Evolutionary conservation across 257 asterid genomes (phyloP), one percentile per base, ranked within the genome.

Genomic region (Primulina huaijiensis): DNA sequence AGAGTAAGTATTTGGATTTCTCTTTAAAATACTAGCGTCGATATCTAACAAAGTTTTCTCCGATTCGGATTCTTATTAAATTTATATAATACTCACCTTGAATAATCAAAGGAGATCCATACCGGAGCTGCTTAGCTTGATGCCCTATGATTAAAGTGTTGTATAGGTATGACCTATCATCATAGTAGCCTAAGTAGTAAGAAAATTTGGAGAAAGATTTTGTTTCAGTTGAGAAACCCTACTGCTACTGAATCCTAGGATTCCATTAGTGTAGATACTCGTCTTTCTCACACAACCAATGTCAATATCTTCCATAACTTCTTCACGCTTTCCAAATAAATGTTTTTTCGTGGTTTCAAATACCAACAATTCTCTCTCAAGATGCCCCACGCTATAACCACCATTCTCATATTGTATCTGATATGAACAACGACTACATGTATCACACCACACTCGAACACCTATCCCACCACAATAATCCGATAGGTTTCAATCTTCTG

Each of bases 41-140:
- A 62, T 1, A 1, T 7, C 20, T n/a, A 71, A 0, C 0, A 17
- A 8, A 4, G 2, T 31, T 9, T 31, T 1, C 8, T n/a, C 63
- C 69, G 21, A 71, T 25, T 19, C 0, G 31, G 12, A 71, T 62
- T 11, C 53, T 35, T 31, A 43, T 35, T 17, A 71, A 12, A 29
- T n/a, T 71, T 71, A 71, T 16, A 33, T 30, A 71, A 33, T 71
- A 71, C 16, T 50, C 20, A 2, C n/a, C 64, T 5, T 62, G 63
- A n/a, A 43, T 23, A 8, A 62, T 21, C 69, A 71, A 1, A 16
- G 69, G 69, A 5, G 64, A 50, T 17, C 8, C 2, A 31, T 21
- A 27, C 19, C 37, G 55, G 6, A 8, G 19, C 8, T 29, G 69
- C 23, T 62, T 25, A 14, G 53, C 14, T 7, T 19, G 23, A 23